Evolutionary conservation across 768 basidiomycete genomes (phyloP).

Genomic region (Rhizopogon rudus): DNA sequence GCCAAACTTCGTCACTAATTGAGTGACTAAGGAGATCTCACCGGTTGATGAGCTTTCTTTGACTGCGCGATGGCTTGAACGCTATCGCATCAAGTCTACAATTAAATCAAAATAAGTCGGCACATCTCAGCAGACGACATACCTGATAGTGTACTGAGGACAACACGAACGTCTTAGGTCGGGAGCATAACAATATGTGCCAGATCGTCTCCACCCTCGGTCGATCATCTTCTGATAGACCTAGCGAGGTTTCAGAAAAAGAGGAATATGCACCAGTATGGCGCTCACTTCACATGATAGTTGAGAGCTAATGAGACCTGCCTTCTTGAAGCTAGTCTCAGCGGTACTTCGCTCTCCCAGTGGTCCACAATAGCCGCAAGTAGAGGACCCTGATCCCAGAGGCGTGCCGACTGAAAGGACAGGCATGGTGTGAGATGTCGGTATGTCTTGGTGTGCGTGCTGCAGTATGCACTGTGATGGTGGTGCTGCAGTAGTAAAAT

Average conservation of each 20-base stretch:
- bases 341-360: constrained; percentile 41
- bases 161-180: constrained; percentile 81
- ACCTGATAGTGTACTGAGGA: constrained; percentile 94
- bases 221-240: constrained; percentile 81
- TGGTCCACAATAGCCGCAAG: constrained; percentile 67
- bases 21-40: constrained; percentile 19
- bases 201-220: constrained; percentile 81
- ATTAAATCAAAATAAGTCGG: background rate
- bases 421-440: constrained; percentile 12
- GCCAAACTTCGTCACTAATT: background rate
- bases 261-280: background rate
- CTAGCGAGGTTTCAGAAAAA: constrained; percentile 29
- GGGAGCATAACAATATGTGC: constrained; percentile 84
- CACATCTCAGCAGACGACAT: constrained; percentile 12
- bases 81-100: constrained; percentile 58
- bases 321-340: constrained; percentile 41
- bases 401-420: constrained; percentile 23
- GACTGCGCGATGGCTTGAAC: constrained; percentile 70
- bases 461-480: no score
- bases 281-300: constrained; percentile 48
- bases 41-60: constrained; percentile 73
- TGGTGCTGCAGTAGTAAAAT: no score
- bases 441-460: background rate
- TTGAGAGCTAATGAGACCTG: constrained; percentile 43
- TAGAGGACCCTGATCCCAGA: constrained; percentile 26